These are phyloP conservation scores for Cercospora sp. DNA, from an alignment of 2,329 filamentous ascomycete genomes.

Conservation along the genomic window DNA sequence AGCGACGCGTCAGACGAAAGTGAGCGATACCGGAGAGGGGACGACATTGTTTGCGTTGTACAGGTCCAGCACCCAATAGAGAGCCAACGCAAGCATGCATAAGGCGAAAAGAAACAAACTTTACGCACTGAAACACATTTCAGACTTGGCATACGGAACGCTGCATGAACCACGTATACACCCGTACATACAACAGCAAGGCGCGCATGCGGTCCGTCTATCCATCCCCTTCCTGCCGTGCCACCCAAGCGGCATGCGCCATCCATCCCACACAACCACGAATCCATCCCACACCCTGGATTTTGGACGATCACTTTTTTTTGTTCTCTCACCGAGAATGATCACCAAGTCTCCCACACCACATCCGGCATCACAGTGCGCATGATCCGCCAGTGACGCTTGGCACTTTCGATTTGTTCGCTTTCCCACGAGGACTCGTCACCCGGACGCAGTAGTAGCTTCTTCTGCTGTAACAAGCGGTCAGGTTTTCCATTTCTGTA, in stretches of 20 bases:
- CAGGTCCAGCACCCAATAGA: slow-evolving; percentile 7
- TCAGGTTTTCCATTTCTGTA: background rate
- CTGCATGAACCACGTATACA: slow-evolving; percentile 7
- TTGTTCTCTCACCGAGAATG: background rate
- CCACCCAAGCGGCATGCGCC: background rate
- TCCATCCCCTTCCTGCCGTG: background rate
- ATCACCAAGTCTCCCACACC: slow-evolving; percentile 80
- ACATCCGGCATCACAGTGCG: slow-evolving; percentile 71
- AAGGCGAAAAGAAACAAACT: background rate
- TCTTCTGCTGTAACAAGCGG: slow-evolving; percentile 35
- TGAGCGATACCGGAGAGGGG: background rate
- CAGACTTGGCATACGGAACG: background rate
- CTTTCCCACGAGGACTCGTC: slow-evolving; percentile 66
- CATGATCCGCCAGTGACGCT: slow-evolving; percentile 92
- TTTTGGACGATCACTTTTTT: background rate
- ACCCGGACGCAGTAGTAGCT: slow-evolving; percentile 61
- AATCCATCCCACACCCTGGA: background rate
- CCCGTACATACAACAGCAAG: background rate
- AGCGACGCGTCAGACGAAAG: background rate
- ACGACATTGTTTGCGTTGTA: slow-evolving; percentile 18
- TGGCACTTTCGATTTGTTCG: slow-evolving; percentile 73
- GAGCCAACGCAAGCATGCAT: background rate
- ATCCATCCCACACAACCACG: background rate
- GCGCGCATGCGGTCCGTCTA: background rate
- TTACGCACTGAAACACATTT: slow-evolving; percentile 1